Evolutionary conservation across 1,284 basidiomycete genomes (phyloP).

Genomic region (Pterulicium gracile): DNA sequence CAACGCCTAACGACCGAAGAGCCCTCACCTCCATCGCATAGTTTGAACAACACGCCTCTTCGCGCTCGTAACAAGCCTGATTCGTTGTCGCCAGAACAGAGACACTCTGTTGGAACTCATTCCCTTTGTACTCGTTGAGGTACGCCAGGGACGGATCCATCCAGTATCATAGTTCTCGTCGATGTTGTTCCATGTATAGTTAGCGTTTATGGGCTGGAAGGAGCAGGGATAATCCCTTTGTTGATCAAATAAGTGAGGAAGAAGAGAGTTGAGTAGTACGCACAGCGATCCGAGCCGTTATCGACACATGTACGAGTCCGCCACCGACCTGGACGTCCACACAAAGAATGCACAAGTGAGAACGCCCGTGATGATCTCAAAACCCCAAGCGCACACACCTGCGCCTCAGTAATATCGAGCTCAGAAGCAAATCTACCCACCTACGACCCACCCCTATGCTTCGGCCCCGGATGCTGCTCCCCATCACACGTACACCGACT

Average conservation of each 20-base stretch:
- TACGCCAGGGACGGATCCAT: conserved; percentile 7
- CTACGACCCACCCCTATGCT: conserved; percentile 38
- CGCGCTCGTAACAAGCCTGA: conserved; percentile 21
- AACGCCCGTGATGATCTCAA: too few species aligned
- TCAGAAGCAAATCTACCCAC: conserved; percentile 69
- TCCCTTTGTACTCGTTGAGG: conserved; percentile 25
- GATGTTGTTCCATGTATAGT: conserved; percentile 28
- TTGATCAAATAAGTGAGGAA: too few species aligned
- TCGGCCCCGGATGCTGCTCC: conserved; percentile 68
- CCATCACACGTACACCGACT: conserved; percentile 67
- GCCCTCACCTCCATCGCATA: conserved; percentile 1
- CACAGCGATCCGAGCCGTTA: conserved; percentile 59
- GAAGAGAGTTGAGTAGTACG: conserved; percentile 15
- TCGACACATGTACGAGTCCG: conserved; percentile 41
- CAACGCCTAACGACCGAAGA: neutral
- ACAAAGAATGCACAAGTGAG: too few species aligned
- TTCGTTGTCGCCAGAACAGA: conserved; percentile 7
- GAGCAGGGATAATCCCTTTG: too few species aligned
- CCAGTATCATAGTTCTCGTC: conserved; percentile 18
- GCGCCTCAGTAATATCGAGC: conserved; percentile 71
- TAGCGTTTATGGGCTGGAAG: conserved; percentile 37
- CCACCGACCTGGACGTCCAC: conserved; percentile 40
- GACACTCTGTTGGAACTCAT: conserved; percentile 26
- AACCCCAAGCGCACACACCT: conserved; percentile 26
- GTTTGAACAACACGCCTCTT: conserved; percentile 16